phyloP scores from a whole-genome alignment of 306 rosid species.

The Styphnolobium japonicum region DNA sequence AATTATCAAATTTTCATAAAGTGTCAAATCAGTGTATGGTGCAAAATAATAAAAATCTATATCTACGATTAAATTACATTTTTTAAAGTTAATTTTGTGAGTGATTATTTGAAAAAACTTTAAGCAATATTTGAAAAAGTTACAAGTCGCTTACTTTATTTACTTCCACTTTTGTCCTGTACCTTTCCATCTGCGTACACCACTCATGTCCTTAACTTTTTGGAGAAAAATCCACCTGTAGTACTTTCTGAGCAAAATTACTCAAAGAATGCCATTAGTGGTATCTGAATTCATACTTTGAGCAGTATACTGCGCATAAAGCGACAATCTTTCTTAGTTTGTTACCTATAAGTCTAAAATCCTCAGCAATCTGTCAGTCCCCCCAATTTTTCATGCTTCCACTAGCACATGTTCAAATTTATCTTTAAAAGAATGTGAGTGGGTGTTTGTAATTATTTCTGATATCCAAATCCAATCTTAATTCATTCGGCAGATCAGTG shows the following conservation, averaged over 20 bases:
- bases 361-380: neutral
- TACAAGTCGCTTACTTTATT: neutral
- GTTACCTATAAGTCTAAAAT: neutral
- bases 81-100: no score
- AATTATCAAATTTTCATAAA: neutral
- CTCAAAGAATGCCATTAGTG: neutral
- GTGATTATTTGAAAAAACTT: no score
- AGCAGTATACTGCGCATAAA: neutral
- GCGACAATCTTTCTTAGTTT: neutral
- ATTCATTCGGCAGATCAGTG: neutral
- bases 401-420: conserved; percentile 6
- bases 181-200: neutral
- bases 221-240: neutral
- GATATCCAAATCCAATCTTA: neutral
- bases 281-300: neutral
- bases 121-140: neutral
- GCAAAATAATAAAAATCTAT: neutral
- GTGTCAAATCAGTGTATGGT: no score
- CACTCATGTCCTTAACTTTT: neutral
- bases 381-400: conserved; percentile 18
- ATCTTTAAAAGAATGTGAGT: neutral
- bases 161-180: neutral
- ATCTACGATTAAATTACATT: neutral
- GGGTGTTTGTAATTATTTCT: neutral
- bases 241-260: conserved; percentile 3